phyloP scores from a whole-genome alignment of 441 rosid genomes.

The Metrosideros polymorpha region DNA sequence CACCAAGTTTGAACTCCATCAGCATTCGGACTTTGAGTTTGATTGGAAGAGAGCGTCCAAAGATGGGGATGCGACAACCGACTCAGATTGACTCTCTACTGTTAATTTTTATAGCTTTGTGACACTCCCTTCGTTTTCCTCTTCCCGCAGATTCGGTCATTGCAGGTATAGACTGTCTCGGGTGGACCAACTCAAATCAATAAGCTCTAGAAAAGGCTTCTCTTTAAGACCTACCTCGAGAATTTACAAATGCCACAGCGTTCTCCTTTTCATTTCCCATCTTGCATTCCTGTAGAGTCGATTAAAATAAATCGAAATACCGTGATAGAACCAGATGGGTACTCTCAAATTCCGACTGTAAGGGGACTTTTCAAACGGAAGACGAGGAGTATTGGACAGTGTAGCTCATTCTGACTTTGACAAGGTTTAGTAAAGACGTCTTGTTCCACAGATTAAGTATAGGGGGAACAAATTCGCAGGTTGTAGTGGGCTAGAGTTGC shows the following conservation, averaged over 20 bases:
- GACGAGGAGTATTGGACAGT: background rate
- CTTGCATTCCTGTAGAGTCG: background rate
- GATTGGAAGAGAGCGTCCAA: conserved; percentile 7
- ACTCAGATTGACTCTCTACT: conserved; percentile 10
- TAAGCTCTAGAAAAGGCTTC: conserved; percentile 13
- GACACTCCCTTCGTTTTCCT: background rate
- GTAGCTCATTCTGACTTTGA: background rate
- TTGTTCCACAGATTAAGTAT: background rate
- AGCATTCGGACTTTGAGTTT: background rate
- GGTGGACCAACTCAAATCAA: background rate
- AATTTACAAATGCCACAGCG: background rate
- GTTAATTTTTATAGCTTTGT: conserved; percentile 18
- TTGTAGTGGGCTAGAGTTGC: background rate
- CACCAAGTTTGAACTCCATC: background rate
- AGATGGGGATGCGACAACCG: background rate
- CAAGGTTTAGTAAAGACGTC: background rate
- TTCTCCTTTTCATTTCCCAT: background rate
- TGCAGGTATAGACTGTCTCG: background rate
- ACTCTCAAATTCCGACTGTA: background rate
- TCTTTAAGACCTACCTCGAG: conserved; percentile 34
- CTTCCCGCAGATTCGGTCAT: conserved; percentile 13
- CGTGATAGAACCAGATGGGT: background rate
- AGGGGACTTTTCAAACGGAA: background rate
- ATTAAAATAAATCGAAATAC: background rate
- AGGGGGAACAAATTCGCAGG: background rate